A percentile compares a stretch with the other conserved stretches of the same genome.
Conservation (phyloP, 139 green algal species). For the Chlamydomonas schloesseri region DNA sequence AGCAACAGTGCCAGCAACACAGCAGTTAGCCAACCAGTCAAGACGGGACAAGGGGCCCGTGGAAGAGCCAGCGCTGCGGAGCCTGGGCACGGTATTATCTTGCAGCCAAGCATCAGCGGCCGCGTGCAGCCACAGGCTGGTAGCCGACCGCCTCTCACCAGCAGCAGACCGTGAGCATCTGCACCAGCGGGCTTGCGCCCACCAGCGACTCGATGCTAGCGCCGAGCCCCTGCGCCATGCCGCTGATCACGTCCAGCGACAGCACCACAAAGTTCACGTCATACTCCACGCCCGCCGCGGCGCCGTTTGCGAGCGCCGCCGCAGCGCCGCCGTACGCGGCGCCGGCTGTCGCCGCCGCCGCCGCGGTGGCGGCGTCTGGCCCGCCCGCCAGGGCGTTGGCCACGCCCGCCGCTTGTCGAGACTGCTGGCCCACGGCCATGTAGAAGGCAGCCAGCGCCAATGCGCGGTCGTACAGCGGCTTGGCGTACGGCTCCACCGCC, state of each 20-base stretch:
- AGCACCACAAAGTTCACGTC: constrained; percentile 56
- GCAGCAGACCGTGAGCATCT: constrained; percentile 75
- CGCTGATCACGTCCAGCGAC: constrained; percentile 85
- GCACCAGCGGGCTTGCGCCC: constrained; percentile 60
- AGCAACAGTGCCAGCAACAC: too few relatives aligned
- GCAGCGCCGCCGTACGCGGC: background rate
- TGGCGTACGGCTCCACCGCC: constrained; percentile 24
- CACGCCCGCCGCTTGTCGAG: background rate
- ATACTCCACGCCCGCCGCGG: constrained; percentile 32
- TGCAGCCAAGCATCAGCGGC: too few relatives aligned
- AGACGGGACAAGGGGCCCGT: too few relatives aligned
- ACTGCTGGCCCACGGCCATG: constrained; percentile 13
- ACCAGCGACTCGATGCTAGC: constrained; percentile 80
- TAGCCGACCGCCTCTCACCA: background rate
- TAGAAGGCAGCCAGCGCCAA: background rate
- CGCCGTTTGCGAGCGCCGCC: constrained; percentile 19
- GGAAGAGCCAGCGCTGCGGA: background rate
- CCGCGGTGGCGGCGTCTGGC: background rate
- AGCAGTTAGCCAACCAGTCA: too few relatives aligned
- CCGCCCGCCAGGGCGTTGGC: background rate
- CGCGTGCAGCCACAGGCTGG: too few relatives aligned
- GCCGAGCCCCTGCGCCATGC: constrained; percentile 83
- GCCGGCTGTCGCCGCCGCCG: background rate
- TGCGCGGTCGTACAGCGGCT: constrained; percentile 17
- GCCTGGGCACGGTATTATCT: too few relatives aligned